These are phyloP conservation scores for Steccherinum ochraceum DNA, from an alignment of 768 basidiomycete species.

Conservation along the genomic window DNA sequence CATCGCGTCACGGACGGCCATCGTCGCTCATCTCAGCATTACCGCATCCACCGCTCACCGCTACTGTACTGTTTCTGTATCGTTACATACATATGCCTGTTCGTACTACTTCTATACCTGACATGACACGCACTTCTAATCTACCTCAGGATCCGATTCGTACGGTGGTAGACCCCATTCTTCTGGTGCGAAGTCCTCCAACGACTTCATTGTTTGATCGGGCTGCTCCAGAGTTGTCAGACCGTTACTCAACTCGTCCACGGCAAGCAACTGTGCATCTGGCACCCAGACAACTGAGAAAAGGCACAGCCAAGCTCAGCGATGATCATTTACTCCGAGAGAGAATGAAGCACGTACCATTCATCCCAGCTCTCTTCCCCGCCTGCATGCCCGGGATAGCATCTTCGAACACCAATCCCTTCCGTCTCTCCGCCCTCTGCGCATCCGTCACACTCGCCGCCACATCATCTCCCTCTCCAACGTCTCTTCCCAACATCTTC, in stretches of 20 bases:
- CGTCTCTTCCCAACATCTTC: slow-evolving; percentile 45
- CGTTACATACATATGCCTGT: not conserved
- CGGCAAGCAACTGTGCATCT: slow-evolving; percentile 52
- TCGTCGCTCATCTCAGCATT: not conserved
- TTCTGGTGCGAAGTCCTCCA: slow-evolving; percentile 74
- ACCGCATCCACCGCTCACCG: not conserved
- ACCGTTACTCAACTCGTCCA: slow-evolving; percentile 36
- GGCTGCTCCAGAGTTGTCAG: slow-evolving; percentile 38
- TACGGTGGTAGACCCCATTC: slow-evolving; percentile 82
- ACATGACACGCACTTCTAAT: not conserved
- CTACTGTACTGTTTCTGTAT: not conserved
- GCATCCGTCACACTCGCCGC: slow-evolving; percentile 23
- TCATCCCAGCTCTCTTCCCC: slow-evolving; percentile 81
- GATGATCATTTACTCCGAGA: too few relatives aligned
- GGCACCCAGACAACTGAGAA: slow-evolving; percentile 78
- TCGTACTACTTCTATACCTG: not conserved
- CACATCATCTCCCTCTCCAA: slow-evolving; percentile 40
- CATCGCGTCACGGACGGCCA: too few relatives aligned
- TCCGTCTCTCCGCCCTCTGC: slow-evolving; percentile 42
- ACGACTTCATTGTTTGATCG: slow-evolving; percentile 51
- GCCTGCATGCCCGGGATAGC: slow-evolving; percentile 71
- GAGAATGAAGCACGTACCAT: slow-evolving; percentile 58
- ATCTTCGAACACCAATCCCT: slow-evolving; percentile 81
- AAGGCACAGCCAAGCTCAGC: too few relatives aligned
- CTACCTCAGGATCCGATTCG: slow-evolving; percentile 1